phyloP scores from a whole-genome alignment of 306 rosid species.

The Cyamopsis tetragonoloba region DNA sequence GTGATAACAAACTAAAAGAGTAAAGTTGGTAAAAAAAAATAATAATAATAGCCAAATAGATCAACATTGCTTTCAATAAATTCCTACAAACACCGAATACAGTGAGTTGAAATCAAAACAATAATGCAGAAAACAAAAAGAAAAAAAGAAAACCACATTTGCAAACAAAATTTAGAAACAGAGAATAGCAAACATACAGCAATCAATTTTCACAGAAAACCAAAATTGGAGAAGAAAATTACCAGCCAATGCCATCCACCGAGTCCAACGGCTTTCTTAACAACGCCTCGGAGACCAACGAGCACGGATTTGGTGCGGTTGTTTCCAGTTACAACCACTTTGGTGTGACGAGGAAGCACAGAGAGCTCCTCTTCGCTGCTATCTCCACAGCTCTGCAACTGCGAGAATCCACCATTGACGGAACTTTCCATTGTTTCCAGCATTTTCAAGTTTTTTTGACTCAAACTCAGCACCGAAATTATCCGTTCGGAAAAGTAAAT shows the following conservation, averaged over 20 bases:
- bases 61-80: slow-evolving; percentile 31
- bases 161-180: neutral
- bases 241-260: slow-evolving; percentile 99
- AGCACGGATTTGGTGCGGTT: slow-evolving; percentile 98
- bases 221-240: slow-evolving; percentile 26
- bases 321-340: slow-evolving; percentile 96
- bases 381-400: slow-evolving; percentile 89
- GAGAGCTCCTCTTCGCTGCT: slow-evolving; percentile 98
- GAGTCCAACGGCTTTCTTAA: slow-evolving; percentile 93
- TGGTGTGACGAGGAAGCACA: slow-evolving; percentile 97
- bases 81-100: neutral
- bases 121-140: neutral
- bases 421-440: slow-evolving; percentile 86
- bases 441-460: too few relatives aligned
- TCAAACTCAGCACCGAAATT: too few relatives aligned
- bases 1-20: neutral
- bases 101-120: neutral
- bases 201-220: neutral
- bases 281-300: slow-evolving; percentile 95
- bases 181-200: too few relatives aligned
- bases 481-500: too few relatives aligned
- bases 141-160: slow-evolving; percentile 5
- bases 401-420: slow-evolving; percentile 77
- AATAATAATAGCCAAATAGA: too few relatives aligned
- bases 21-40: too few relatives aligned